Evolutionary conservation across 164 flowering plant genomes (phyloP), one percentile per base, ranked within the genome.

Genomic region (Hamamelis virginiana): DNA sequence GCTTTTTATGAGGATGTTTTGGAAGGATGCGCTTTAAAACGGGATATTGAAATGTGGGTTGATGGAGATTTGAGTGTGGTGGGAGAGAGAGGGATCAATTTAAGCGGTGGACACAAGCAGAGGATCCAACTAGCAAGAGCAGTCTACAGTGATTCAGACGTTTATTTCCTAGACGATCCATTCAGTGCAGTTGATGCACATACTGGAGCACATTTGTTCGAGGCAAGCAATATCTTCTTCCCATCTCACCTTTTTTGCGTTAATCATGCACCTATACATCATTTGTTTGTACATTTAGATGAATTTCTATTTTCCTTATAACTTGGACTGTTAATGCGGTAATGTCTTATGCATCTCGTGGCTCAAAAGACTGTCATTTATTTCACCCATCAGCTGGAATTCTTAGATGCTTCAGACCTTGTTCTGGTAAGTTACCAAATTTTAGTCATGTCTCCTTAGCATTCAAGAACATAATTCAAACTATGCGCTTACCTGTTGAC

Each of bases 141-240:
- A 1, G 78, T 86, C 48, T 91, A 91, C 26, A 83, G 83, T 50
- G 75, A 88, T 69, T 77, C 93, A 8, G 94, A 91, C 77, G 81
- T 92, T 63, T 89, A 85, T 75, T 69, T 92, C 73, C 77, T 91
- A 3, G 98, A 92, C 73, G 96, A 92, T 69, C 98, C 98, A 66
- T 89, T 92, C 74, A 91, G 96, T 64, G 96, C 98, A 4, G 94
- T 92, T 38, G 98, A 91, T 80, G 94, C 91, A 48, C 94, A 87
- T 72, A 92, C 97, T 18, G 91, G 91, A 59, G 77, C 92, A 33
- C 96, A 92, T 77, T 72, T 92, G 63, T 92, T 87, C 82, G 80
- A 87, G 89, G 97, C 68, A 77, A 71, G 78, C 0, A 59, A 19
- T 21, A 46, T 56, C 13, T 43, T 45, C 50, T 25, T 45, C 13